Evolutionary conservation across 371 early-diverging fungal species (phyloP).

Genomic region (Syncephalis plumigaleata): DNA sequence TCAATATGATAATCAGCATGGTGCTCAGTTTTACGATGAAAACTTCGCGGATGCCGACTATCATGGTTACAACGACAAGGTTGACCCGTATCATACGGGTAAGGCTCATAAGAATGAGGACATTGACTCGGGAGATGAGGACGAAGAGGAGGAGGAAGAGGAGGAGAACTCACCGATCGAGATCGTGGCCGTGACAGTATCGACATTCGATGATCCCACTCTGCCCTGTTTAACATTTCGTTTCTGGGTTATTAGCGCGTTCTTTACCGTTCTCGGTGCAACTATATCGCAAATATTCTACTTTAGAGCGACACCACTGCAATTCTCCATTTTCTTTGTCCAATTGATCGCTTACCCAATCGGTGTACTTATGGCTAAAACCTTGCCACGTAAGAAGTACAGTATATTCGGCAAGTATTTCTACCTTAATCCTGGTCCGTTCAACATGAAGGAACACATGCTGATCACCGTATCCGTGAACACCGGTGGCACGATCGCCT

Average conservation of each 20-base stretch:
- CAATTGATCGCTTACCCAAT: slow-evolving; percentile 46
- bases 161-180: slow-evolving; percentile 49
- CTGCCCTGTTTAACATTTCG: slow-evolving; percentile 58
- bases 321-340: slow-evolving; percentile 38
- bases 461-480: slow-evolving; percentile 29
- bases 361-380: slow-evolving; percentile 23
- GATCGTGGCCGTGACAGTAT: slow-evolving; percentile 42
- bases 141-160: too few relatives aligned
- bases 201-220: slow-evolving; percentile 30
- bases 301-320: slow-evolving; percentile 48
- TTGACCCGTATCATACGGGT: too few relatives aligned
- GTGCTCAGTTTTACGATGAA: too few relatives aligned
- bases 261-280: slow-evolving; percentile 39
- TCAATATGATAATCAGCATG: too few relatives aligned
- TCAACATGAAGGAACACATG: slow-evolving; percentile 63
- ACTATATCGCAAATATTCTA: slow-evolving; percentile 57
- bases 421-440: slow-evolving; percentile 51
- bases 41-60: too few relatives aligned
- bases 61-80: too few relatives aligned
- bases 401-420: slow-evolving; percentile 5
- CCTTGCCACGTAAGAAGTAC: background rate
- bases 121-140: too few relatives aligned
- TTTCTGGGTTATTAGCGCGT: slow-evolving; percentile 47
- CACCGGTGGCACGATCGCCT: slow-evolving; percentile 9
- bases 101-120: too few relatives aligned